phyloP scores from a whole-genome alignment of 2,329 filamentous ascomycete species.

The Teratosphaeria pseudoeucalypti region DNA sequence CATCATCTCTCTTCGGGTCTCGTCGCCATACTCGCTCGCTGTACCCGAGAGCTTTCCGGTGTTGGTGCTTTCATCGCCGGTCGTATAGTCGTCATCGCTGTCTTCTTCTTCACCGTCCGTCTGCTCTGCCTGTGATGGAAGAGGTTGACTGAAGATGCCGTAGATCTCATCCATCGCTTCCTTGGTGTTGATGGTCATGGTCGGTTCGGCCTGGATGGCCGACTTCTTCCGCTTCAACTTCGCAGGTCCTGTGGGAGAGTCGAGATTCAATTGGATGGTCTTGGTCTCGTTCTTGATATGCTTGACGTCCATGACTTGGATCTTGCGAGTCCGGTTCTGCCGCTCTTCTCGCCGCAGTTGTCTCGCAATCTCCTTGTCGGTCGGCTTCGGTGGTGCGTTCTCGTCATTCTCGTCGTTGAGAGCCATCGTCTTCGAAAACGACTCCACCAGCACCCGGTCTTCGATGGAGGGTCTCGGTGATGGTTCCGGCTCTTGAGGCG shows the following conservation, averaged over 20 bases:
- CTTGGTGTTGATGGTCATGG: conserved; percentile 93
- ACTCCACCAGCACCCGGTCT: conserved; percentile 17
- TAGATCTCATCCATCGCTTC: conserved; percentile 97
- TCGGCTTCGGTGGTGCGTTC: conserved; percentile 29
- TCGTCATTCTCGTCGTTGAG: conserved; percentile 38
- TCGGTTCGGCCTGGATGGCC: conserved; percentile 55
- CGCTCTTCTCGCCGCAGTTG: conserved; percentile 39
- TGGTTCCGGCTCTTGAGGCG: conserved; percentile 8
- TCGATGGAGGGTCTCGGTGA: conserved; percentile 3
- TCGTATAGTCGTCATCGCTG: conserved; percentile 65
- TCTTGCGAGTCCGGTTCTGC: conserved; percentile 41
- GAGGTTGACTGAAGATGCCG: conserved; percentile 85
- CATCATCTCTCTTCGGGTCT: conserved; percentile 44
- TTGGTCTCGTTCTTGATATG: conserved; percentile 72
- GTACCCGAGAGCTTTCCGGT: conserved; percentile 57
- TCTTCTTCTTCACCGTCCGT: conserved; percentile 50
- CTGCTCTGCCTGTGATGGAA: conserved; percentile 41
- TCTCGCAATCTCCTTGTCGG: conserved; percentile 30
- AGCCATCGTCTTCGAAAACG: conserved; percentile 19
- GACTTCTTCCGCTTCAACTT: conserved; percentile 75
- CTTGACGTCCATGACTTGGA: conserved; percentile 68
- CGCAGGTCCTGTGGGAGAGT: conserved; percentile 66
- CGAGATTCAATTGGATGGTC: conserved; percentile 87
- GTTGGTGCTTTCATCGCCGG: conserved; percentile 71
- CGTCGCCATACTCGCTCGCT: conserved; percentile 56